phyloP scores from a whole-genome alignment of 2,329 filamentous ascomycete genomes.

The Botrytis porri region DNA sequence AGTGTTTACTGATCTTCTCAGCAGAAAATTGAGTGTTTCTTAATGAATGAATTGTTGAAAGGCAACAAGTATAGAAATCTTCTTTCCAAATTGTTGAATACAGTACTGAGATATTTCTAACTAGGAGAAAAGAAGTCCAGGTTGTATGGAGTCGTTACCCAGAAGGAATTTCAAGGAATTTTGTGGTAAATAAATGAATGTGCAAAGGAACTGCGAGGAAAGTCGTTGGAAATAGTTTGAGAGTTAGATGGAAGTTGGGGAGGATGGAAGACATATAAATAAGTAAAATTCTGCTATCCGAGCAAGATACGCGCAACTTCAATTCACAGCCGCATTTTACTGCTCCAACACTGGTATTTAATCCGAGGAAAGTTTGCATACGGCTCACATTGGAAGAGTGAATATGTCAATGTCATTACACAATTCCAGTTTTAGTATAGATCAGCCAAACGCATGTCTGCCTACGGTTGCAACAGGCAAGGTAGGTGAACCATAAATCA shows the following conservation, averaged over 20 bases:
- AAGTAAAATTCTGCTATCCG: neutral
- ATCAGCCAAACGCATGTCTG: neutral
- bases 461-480: neutral
- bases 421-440: fast-evolving
- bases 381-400: neutral
- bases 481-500: neutral
- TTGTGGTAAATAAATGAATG: too few species aligned
- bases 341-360: neutral
- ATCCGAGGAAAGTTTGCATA: neutral
- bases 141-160: neutral
- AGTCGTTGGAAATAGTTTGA: neutral
- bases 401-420: neutral
- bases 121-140: neutral
- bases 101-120: neutral
- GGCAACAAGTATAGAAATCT: too few species aligned
- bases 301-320: neutral
- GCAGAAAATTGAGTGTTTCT: neutral
- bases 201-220: neutral
- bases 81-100: neutral
- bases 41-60: neutral
- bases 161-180: neutral
- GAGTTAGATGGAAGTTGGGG: neutral
- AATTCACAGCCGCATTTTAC: neutral
- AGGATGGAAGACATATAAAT: neutral
- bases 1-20: neutral